Percentiles rank a stretch among this genome's conserved stretches.
Conservation (phyloP, 2,329 filamentous ascomycete genomes). For the Ophiostoma himal-ulmi region DNA sequence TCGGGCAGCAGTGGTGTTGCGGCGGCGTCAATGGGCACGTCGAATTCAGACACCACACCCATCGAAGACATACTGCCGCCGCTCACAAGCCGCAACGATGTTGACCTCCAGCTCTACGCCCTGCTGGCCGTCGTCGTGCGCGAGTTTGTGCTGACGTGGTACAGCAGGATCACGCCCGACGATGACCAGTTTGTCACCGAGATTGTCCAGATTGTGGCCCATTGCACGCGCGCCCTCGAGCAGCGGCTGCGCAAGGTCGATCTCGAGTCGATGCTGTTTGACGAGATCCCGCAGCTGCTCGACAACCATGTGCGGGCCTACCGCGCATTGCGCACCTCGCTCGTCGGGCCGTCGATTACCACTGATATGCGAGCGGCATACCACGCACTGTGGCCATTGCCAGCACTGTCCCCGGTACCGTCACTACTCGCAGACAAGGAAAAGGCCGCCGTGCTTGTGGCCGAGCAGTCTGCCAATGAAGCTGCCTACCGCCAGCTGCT, state of each 20-base stretch:
- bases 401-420: conserved; percentile 73
- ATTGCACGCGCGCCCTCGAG: conserved; percentile 82
- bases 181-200: conserved; percentile 82
- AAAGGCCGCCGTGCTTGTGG: not conserved
- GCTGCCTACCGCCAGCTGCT: conserved; percentile 78
- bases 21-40: not conserved
- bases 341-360: conserved; percentile 53
- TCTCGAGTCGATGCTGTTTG: conserved; percentile 72
- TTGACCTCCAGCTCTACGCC: conserved; percentile 89
- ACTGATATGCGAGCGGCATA: conserved; percentile 65
- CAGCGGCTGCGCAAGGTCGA: conserved; percentile 78
- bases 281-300: conserved; percentile 79
- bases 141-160: conserved; percentile 91
- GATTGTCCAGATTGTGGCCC: conserved; percentile 83
- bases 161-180: conserved; percentile 84
- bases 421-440: not conserved
- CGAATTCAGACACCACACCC: conserved; percentile 41
- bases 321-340: conserved; percentile 58
- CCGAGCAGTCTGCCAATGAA: conserved; percentile 70
- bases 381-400: conserved; percentile 76
- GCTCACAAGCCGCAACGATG: conserved; percentile 86
- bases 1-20: conserved; percentile 9
- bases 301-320: conserved; percentile 77
- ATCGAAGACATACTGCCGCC: conserved; percentile 82
- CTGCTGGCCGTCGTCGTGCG: conserved; percentile 83